Evolutionary conservation across 805 yeast species (phyloP).

Genomic region (Wickerhamiella bombiphila): DNA sequence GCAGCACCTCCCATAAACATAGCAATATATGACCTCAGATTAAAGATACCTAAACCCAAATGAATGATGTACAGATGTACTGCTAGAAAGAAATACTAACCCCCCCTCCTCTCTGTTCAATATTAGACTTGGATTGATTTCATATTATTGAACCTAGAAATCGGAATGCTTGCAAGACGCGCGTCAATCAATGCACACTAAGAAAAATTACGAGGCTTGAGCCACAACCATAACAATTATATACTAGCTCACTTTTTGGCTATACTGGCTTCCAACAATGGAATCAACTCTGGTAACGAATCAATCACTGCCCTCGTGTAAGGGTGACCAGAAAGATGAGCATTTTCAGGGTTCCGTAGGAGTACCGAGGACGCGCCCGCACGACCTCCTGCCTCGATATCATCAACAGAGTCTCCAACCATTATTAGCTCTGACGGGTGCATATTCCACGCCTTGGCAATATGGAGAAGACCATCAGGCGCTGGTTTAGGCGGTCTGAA

Average conservation of each 20-base stretch:
- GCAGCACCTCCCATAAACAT: too few species aligned
- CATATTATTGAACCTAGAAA: too few species aligned
- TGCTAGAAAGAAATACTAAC: too few species aligned
- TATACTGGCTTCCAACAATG: slow-evolving; percentile 5
- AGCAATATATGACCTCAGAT: too few species aligned
- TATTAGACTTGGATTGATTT: too few species aligned
- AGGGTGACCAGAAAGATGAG: slow-evolving; percentile 26
- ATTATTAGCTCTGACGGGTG: slow-evolving; percentile 36
- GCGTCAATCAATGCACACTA: too few species aligned
- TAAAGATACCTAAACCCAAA: too few species aligned
- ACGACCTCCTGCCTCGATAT: slow-evolving; percentile 45
- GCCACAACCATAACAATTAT: too few species aligned
- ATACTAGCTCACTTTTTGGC: neutral
- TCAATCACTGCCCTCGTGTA: slow-evolving; percentile 27
- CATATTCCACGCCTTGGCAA: slow-evolving; percentile 35
- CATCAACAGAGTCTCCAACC: slow-evolving; percentile 67
- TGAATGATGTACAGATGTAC: too few species aligned
- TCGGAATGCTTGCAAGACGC: too few species aligned
- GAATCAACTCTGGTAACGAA: slow-evolving; percentile 14
- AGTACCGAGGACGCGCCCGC: slow-evolving; percentile 51
- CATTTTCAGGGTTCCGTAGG: slow-evolving; percentile 38
- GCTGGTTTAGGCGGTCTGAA: slow-evolving; percentile 57
- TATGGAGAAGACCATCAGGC: slow-evolving; percentile 46
- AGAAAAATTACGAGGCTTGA: too few species aligned
- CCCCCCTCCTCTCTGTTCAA: too few species aligned